phyloP scores from a whole-genome alignment of 495 filamentous ascomycete species.

The Penicillium psychrofluorescens region DNA sequence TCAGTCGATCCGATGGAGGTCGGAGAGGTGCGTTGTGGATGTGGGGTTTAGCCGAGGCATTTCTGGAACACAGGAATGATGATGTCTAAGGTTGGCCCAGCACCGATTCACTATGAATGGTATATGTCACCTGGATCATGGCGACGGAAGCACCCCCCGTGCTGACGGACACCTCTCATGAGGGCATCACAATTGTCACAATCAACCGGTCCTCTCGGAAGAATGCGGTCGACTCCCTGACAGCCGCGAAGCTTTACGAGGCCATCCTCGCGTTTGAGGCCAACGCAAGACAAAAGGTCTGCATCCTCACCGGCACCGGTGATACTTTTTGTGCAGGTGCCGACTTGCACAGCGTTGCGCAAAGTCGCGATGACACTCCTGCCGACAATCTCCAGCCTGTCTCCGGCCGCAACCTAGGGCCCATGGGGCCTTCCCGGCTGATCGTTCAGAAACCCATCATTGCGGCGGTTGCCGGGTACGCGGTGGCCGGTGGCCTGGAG shows the following conservation, averaged over 20 bases:
- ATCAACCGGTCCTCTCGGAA: conserved; percentile 33
- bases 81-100: no score
- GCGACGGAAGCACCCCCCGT: conserved; percentile 1
- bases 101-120: not conserved
- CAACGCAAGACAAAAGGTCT: conserved; percentile 37
- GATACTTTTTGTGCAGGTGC: conserved; percentile 39
- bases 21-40: conserved; percentile 4
- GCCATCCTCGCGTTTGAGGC: conserved; percentile 36
- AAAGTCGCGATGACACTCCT: conserved; percentile 1
- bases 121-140: conserved; percentile 3
- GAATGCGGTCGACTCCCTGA: conserved; percentile 33
- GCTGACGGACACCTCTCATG: conserved; percentile 8
- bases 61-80: not conserved
- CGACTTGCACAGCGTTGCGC: conserved; percentile 33
- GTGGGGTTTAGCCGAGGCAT: conserved; percentile 16
- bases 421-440: conserved; percentile 40
- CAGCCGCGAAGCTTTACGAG: conserved; percentile 30
- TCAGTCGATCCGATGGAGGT: not conserved
- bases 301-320: conserved; percentile 28
- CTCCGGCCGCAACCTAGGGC: conserved; percentile 22
- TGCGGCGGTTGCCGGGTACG: conserved; percentile 37
- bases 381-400: conserved; percentile 15
- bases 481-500: conserved; percentile 42
- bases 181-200: conserved; percentile 36
- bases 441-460: conserved; percentile 35